These are phyloP conservation scores for Penicillium paradoxum DNA, from an alignment of 495 filamentous ascomycete species.

Conservation along the genomic window DNA sequence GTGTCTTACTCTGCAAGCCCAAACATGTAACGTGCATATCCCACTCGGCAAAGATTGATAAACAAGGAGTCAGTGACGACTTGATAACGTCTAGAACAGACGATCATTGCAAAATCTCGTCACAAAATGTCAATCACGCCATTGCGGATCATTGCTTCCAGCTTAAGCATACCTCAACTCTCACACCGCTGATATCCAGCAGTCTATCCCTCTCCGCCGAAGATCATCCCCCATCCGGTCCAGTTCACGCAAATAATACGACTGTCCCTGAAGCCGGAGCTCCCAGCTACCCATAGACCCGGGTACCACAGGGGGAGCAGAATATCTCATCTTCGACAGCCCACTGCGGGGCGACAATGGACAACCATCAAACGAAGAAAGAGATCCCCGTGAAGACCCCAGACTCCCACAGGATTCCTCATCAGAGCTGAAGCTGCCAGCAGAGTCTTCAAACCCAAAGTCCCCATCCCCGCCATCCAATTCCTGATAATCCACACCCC, in stretches of 20 bases:
- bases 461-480: no score
- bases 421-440: background rate
- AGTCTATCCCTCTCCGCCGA: constrained; percentile 28
- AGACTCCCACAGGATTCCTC: background rate
- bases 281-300: constrained; percentile 21
- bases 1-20: background rate
- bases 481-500: no score
- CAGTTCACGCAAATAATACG: constrained; percentile 36
- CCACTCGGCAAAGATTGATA: background rate
- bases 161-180: background rate
- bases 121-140: background rate
- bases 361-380: background rate
- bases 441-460: background rate
- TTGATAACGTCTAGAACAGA: background rate
- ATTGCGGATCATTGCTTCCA: background rate
- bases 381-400: background rate
- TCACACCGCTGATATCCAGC: constrained; percentile 21
- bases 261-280: constrained; percentile 33
- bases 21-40: no score
- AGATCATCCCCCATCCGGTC: constrained; percentile 28
- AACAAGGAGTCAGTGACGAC: background rate
- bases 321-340: background rate
- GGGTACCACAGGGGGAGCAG: background rate
- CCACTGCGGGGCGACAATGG: background rate
- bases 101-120: background rate